Conservation (phyloP, 148 eudicot genomes). For the Nepenthes mirabilis region DNA sequence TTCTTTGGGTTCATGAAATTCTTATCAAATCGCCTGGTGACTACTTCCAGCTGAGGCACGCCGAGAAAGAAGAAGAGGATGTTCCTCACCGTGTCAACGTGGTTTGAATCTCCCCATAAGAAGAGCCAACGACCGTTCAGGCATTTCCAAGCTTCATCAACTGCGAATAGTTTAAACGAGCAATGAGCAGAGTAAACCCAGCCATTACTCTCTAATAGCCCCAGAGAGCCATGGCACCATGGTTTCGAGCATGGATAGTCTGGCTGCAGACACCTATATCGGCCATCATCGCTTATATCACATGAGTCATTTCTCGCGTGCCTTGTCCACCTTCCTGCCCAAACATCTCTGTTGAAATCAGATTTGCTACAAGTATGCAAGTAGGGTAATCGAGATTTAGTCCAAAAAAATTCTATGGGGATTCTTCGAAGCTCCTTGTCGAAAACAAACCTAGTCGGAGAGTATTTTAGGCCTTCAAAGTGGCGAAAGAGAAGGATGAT, state of each 20-base stretch:
- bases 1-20: slow-evolving; percentile 60
- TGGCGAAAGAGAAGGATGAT: slow-evolving; percentile 61
- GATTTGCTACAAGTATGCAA: slow-evolving; percentile 33
- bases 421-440: slow-evolving; percentile 45
- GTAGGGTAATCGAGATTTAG: slow-evolving; percentile 22
- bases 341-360: slow-evolving; percentile 46
- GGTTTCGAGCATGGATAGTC: slow-evolving; percentile 52
- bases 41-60: slow-evolving; percentile 26
- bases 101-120: slow-evolving; percentile 98
- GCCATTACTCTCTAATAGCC: slow-evolving; percentile 80
- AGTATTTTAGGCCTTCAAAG: slow-evolving; percentile 58
- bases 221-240: slow-evolving; percentile 82
- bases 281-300: slow-evolving; percentile 51
- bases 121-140: slow-evolving; percentile 63
- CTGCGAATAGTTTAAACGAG: slow-evolving; percentile 43
- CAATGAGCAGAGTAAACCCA: slow-evolving; percentile 97
- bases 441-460: slow-evolving; percentile 45
- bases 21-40: slow-evolving; percentile 61
- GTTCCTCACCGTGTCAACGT: slow-evolving; percentile 81
- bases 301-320: slow-evolving; percentile 62
- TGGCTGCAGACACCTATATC: slow-evolving; percentile 51
- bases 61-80: slow-evolving; percentile 59
- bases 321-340: slow-evolving; percentile 97
- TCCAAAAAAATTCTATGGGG: slow-evolving; percentile 31
- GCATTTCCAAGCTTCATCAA: slow-evolving; percentile 66